These are phyloP conservation scores for Ulmus americana DNA, from an alignment of 331 rosid genomes.

Conservation along the genomic window DNA sequence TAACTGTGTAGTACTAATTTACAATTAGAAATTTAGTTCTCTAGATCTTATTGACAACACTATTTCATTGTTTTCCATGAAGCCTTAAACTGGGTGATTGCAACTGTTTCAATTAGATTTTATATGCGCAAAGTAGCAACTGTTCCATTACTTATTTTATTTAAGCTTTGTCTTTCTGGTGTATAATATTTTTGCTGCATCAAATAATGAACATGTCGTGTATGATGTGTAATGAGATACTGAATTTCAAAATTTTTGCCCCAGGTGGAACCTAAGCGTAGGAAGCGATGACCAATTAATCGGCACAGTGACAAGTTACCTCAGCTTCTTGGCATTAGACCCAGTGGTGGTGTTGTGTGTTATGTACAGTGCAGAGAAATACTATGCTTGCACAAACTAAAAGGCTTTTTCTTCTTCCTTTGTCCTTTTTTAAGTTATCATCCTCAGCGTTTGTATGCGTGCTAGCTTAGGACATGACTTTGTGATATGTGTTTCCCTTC, in stretches of 20 bases:
- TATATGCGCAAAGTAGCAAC: not conserved
- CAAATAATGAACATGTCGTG: not conserved
- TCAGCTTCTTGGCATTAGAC: conserved; percentile 33
- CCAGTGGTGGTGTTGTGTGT: conserved; percentile 41
- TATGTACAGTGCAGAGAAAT: conserved; percentile 54
- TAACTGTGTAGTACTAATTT: too few relatives aligned
- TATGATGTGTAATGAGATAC: conserved; percentile 4
- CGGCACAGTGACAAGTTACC: conserved; percentile 31
- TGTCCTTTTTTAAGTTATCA: conserved; percentile 16
- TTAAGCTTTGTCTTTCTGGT: not conserved
- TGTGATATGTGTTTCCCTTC: conserved; percentile 39
- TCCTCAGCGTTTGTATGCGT: conserved; percentile 36
- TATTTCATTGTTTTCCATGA: too few relatives aligned
- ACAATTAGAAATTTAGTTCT: too few relatives aligned
- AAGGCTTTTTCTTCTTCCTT: conserved; percentile 14
- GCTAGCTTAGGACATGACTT: conserved; percentile 38
- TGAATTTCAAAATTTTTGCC: conserved; percentile 13
- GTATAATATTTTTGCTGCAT: not conserved
- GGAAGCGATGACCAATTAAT: conserved; percentile 44
- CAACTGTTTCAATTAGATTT: too few relatives aligned
- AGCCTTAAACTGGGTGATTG: too few relatives aligned
- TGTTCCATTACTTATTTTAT: not conserved
- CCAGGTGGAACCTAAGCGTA: conserved; percentile 53
- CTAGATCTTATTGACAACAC: too few relatives aligned
- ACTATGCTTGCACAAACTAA: conserved; percentile 48